Percentiles rank a stretch among this genome's conserved stretches.
These are phyloP conservation scores for peach (Prunus persica) DNA, from an alignment of 306 rosid species.

Conservation along the genomic window Prunus_persica_NCBIv2 NC_034012.1:2141001-2141500, in stretches of 20 bases:
- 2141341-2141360: neutral
- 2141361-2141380: neutral
- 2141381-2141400: neutral
- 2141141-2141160: too few species aligned
- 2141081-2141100: neutral
- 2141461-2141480: neutral
- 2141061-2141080: too few species aligned
- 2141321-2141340: neutral
- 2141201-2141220: neutral
- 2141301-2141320: neutral
- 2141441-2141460: neutral
- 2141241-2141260: too few species aligned
- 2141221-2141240: neutral
- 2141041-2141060: neutral
- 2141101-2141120: neutral
- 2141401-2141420: neutral
- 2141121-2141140: neutral
- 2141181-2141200: too few species aligned
- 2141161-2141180: too few species aligned
- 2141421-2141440: neutral
- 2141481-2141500: neutral
- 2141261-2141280: neutral
- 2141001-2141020: neutral
- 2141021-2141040: neutral
- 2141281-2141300: neutral